A percentile compares a stretch with the other conserved stretches of the same genome.
These are phyloP conservation scores for Striga asiatica DNA, from an alignment of 257 asterid genomes.

Conservation along the genomic window DNA sequence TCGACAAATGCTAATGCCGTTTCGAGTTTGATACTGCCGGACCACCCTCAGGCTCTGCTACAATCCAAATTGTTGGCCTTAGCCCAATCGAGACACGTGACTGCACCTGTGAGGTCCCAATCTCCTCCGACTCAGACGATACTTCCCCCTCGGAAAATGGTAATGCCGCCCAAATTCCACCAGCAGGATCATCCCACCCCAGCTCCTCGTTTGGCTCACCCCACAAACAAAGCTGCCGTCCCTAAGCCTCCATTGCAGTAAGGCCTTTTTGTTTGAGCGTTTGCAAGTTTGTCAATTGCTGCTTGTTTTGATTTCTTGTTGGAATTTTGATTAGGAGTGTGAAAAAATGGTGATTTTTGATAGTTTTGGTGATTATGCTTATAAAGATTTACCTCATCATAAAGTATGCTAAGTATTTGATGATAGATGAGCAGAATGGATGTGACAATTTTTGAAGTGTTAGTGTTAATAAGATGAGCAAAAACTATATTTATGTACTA, in stretches of 20 bases:
- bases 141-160: conserved; percentile 24
- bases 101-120: conserved; percentile 18
- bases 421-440: not conserved
- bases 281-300: not conserved
- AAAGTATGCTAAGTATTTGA: not conserved
- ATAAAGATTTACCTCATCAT: not conserved
- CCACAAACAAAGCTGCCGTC: conserved; percentile 16
- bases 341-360: not conserved
- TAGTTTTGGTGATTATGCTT: not conserved
- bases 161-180: conserved; percentile 29
- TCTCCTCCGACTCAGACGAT: conserved; percentile 29
- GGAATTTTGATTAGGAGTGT: not conserved
- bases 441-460: not conserved
- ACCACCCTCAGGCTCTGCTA: conserved; percentile 38
- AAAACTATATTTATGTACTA: too few relatives aligned
- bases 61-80: conserved; percentile 37
- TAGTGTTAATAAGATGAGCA: not conserved
- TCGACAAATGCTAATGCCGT: conserved; percentile 13
- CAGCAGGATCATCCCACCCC: conserved; percentile 17
- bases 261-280: not conserved
- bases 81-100: conserved; percentile 24
- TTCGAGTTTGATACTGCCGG: conserved; percentile 31
- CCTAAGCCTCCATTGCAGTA: conserved; percentile 28
- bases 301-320: not conserved
- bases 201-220: conserved; percentile 20